These are phyloP conservation scores for Tuber borchii DNA, from an alignment of 495 filamentous ascomycete genomes.

Conservation along the genomic window DNA sequence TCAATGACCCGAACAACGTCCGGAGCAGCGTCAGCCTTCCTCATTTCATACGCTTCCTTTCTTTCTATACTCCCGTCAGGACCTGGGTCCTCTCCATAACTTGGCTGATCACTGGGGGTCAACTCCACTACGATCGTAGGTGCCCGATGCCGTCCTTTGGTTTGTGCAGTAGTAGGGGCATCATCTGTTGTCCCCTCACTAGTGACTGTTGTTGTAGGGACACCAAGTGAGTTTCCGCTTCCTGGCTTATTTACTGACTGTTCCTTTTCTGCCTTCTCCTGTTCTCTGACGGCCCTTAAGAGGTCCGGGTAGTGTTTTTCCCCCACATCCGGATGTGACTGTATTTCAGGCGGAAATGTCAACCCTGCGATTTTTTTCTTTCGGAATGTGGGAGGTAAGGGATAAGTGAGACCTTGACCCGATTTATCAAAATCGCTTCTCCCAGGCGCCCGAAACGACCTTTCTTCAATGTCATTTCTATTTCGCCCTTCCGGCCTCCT, in stretches of 20 bases:
- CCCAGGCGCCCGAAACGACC: slow-evolving; percentile 62
- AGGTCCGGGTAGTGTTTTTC: slow-evolving; percentile 78
- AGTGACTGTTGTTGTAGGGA: slow-evolving; percentile 6
- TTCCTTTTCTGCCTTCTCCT: slow-evolving; percentile 7
- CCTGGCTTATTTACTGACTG: slow-evolving; percentile 21
- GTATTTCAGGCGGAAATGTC: not conserved
- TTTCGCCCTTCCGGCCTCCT: slow-evolving; percentile 52
- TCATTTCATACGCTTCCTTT: slow-evolving; percentile 57
- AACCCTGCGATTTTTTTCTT: slow-evolving; percentile 4
- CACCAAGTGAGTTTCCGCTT: not conserved
- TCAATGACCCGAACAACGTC: slow-evolving; percentile 45
- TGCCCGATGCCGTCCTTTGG: slow-evolving; percentile 26
- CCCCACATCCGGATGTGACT: slow-evolving; percentile 77
- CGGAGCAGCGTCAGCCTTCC: slow-evolving; percentile 63
- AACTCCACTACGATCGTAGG: slow-evolving; percentile 58
- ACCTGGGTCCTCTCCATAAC: slow-evolving; percentile 63
- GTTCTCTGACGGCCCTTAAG: slow-evolving; percentile 43
- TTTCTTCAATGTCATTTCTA: slow-evolving; percentile 71
- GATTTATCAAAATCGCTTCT: slow-evolving; percentile 75
- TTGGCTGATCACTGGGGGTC: slow-evolving; percentile 55
- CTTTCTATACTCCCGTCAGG: slow-evolving; percentile 37
- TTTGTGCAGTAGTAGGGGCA: slow-evolving; percentile 4
- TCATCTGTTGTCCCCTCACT: slow-evolving; percentile 14
- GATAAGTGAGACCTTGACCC: slow-evolving; percentile 56
- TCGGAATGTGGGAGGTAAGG: not conserved